phyloP scores from a whole-genome alignment of 164 flowering plant species.

The Protea cynaroides region DNA sequence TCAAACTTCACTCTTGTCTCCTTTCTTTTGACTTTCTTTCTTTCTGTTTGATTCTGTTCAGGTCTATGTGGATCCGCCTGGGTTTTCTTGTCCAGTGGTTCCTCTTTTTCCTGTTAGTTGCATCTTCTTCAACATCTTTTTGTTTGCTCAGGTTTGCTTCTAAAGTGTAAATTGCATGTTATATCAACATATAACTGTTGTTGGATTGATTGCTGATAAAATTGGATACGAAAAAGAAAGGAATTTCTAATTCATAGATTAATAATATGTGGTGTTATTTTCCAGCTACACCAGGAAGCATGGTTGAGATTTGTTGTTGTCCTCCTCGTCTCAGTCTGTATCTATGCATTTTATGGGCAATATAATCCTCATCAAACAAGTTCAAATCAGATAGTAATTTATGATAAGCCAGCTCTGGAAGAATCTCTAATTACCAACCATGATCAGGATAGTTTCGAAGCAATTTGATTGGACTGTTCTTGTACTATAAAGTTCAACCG shows the following conservation, averaged over 20 bases:
- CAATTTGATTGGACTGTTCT: background rate
- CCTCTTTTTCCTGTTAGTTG: constrained; percentile 67
- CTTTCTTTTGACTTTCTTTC: background rate
- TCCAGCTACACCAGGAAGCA: constrained; percentile 89
- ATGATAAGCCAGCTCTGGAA: constrained; percentile 50
- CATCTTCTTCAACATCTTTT: constrained; percentile 87
- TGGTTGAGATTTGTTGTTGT: constrained; percentile 80
- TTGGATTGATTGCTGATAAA: no score
- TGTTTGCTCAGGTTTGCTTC: constrained; percentile 85
- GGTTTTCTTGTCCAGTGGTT: constrained; percentile 91
- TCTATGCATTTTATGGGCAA: constrained; percentile 90
- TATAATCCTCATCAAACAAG: constrained; percentile 54
- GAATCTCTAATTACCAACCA: constrained; percentile 20
- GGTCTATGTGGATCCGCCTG: constrained; percentile 54
- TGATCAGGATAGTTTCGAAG: background rate
- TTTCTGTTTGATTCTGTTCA: constrained; percentile 19
- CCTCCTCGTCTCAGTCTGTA: constrained; percentile 44
- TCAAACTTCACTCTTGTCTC: background rate
- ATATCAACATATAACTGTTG: no score
- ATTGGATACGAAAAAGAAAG: no score
- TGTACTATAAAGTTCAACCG: background rate
- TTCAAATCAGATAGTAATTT: constrained; percentile 36
- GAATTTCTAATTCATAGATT: background rate
- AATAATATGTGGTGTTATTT: background rate
- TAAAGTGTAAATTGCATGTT: background rate